Evolutionary conservation across 371 early-diverging fungal genomes (phyloP), one percentile per base, ranked within the genome.

Genomic region (Mucor racemosus): DNA sequence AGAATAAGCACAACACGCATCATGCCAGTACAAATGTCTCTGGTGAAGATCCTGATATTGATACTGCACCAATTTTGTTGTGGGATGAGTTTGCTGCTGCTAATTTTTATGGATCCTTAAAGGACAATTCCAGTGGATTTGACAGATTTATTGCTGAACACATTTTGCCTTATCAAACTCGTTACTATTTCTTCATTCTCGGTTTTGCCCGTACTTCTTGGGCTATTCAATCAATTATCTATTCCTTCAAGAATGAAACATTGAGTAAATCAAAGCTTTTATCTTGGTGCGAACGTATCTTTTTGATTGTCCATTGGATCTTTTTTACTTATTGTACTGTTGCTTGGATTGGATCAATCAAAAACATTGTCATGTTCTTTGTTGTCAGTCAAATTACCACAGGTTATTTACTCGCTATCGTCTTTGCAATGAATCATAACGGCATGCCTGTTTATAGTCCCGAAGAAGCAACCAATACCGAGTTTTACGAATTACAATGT

Each of bases 1-100:
- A 93, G 77, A 87, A 94, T 78, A 94, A 95, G 85, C 95, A 95
- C 82, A 91, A 90, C 79, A 93, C 94, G 8, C 95, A 95, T 71
- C 95, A 95, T 74, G 89, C 89, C 7, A 86, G 88, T 7, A 92
- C 94, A 63, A 95, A 95, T 70, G 88, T 95, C 58, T 91, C 91
- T 74, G 83, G 82, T 9, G 86, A 88, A 55, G 95, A 95, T 84
- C 95, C 95, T 58, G 95, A 95, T 79, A 94, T 95, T 64, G 86
- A 91, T 78, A 95, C 95, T 2, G 89, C 92, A 71, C 95, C 95
- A 19, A 75, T 92, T 42, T 83, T 94, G 63, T 84, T 91, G 44
- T 94, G 94, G 94, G 89, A 91, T 63, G 94, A 95, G 76, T 86
- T 90, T 79, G 93, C 94, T n/a, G 76, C 87, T 60, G 94, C 92